Evolutionary conservation across 2,329 filamentous ascomycete genomes (phyloP), one percentile per base, ranked within the genome.

Genomic region (Dendrostoma leiphaemia): DNA sequence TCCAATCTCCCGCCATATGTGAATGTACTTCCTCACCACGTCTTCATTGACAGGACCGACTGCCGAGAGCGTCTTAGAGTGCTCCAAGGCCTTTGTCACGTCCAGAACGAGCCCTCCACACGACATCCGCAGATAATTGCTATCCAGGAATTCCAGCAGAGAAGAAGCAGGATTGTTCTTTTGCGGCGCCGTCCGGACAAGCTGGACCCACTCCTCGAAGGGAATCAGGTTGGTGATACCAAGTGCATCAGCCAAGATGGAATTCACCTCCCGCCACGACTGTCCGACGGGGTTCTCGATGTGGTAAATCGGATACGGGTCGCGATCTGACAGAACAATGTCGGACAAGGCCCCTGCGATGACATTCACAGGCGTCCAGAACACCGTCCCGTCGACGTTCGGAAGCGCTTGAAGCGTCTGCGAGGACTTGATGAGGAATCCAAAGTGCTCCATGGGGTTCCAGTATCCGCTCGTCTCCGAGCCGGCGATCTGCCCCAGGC

Each of bases 401-500:
- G 79, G 78, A 8, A 77, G 58, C 0, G 62, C 67, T 0, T 65
- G 62, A 0, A 81, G 59, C 1, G 72, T 74, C 60, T 81, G 76
- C 0, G 74, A 72, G 0, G 74, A 77, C 63, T 79, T 80, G 49
- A 80, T 59, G 26, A 83, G 49, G 59, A 79, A 79, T 0, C 68
- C 58, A 8, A 82, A 63, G 59, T 82, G 78, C 60, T 82, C 79
- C 23, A 68, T 67, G 0, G 73, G 65, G 58, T 83, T 84, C 81
- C 81, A 84, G 60, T 75, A 76, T 0, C 80, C 81, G 50, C 66
- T 79, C 1, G 53, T 67, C 4, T 60, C 71, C 0, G 74, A 78
- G 0, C 81, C 81, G 0, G 79, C 70, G 38, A 84, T 77, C 62
- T 84, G 81, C 0, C 77, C 81, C 0, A 74, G 67, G 0, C 80